Evolutionary conservation across 495 filamentous ascomycete species (phyloP), one percentile per base, ranked within the genome.

Genomic region (Jackrogersella multiformis): DNA sequence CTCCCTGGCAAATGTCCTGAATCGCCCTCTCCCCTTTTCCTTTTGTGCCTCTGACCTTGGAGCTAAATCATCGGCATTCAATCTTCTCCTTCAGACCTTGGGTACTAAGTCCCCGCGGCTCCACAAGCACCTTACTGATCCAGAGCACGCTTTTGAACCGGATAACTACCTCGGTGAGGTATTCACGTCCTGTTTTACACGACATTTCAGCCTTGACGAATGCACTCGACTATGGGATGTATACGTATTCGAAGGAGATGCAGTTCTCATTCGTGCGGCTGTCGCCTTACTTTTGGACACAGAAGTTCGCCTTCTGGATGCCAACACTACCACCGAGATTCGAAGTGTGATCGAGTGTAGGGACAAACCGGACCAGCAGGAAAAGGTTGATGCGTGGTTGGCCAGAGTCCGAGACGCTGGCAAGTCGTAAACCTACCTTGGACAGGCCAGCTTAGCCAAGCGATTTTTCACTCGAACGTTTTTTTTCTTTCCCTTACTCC

Each of bases 191-290:
- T 76, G 87, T 10, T 87, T 87, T 64, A 86, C 86, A 2, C 65
- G 74, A n/a, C 78, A 82, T 45, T 74, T 86, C 13, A 80, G 82
- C 23, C 77, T 97, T 2, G 94, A 97, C 65, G 84, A 89, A 53
- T 87, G 87, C 10, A 88, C 88, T 26, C 84, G 95, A 9, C 80
- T 98, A 3, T 97, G 92, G 93, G 95, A 99, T 72, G 90, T 96
- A 23, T 95, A 92, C 80, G 89, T 94, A 1, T 97, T 98, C 60
- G 95, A 99, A 74, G 94, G 93, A 2, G 95, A 98, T 69, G 83
- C 86, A 7, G 83, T 93, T 12, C 81, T 97, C 9, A 87, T 97
- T 20, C 85, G 94, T 2, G 88, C 91, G 0, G 90, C 86, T 0
- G 87, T 97, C 4, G 95, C 89, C 2, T 73, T 92, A 30, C 76